Evolutionary conservation across 768 basidiomycete species (phyloP), one percentile per base, ranked within the genome.

Genomic region (Aureoboletus auriporus): DNA sequence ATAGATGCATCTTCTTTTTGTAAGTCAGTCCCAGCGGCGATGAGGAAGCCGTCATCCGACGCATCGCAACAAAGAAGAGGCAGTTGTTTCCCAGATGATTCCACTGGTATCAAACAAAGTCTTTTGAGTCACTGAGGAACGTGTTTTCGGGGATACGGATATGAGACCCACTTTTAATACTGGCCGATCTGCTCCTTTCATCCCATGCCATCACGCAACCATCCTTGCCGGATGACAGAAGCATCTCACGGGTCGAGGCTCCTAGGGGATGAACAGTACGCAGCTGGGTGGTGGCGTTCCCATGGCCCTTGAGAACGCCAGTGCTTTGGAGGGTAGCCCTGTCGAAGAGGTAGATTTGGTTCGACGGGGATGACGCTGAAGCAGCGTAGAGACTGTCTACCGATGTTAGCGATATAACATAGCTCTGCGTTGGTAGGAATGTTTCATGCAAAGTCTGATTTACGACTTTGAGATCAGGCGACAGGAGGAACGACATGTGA

Each of bases 21-120:
- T 16, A 93, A 66, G 53, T 89, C 90, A 0, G 91, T 87, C 13
- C 93, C 93, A 10, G 84, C 91, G 16, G 84, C 90, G 20, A 95
- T 77, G 2, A 83, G 80, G 54, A 76, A 64, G 5, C 89, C 89
- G 56, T 89, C 82, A 1, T 70, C 58, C 3, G 88, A 84, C 6
- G 84, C 75, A 62, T 89, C 89, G 52, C 80, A 87, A 29, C 76
- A 86, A 4, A 90, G 72, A 8, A 89, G 60, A 6, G 73, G 68
- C 14, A 68, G 69, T 14, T 58, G 52, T 61, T 68, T 67, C 20
- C 76, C 75, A 14, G 74, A 60, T 46, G 71, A 66, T 23, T 71
- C 73, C 75, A 84, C 82, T 84, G 58, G 16, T 28, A 31, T 49
- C 6, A 46, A 50, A 49, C 30, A 29, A 52, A 36, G 36, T 48